phyloP scores from a whole-genome alignment of 2,329 filamentous ascomycete species.

The Penicillium fuscoglaucum region DNA sequence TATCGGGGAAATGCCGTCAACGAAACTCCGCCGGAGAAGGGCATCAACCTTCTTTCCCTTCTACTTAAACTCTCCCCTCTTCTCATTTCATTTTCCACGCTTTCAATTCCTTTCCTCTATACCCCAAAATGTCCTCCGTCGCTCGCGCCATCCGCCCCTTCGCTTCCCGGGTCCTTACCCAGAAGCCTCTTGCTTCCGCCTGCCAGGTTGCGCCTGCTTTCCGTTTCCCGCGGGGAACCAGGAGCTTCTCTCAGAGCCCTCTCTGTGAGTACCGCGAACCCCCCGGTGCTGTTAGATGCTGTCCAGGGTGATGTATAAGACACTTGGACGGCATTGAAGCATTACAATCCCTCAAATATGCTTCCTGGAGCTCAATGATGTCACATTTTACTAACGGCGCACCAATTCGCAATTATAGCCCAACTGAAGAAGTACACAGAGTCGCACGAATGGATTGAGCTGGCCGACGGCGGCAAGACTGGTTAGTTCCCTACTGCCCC shows the following conservation, averaged over 20 bases:
- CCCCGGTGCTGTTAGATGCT: slow-evolving; percentile 2
- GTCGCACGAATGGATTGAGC: slow-evolving; percentile 97
- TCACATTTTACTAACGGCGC: slow-evolving; percentile 25
- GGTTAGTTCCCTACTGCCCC: slow-evolving; percentile 45
- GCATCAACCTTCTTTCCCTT: slow-evolving; percentile 24
- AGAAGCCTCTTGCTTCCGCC: slow-evolving; percentile 37
- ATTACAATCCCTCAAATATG: slow-evolving; percentile 3
- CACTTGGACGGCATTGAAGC: slow-evolving; percentile 8
- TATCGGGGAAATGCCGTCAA: slow-evolving; percentile 23
- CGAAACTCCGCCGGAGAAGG: slow-evolving; percentile 29
- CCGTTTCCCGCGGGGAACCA: slow-evolving; percentile 46
- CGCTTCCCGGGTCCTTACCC: slow-evolving; percentile 38
- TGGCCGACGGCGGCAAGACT: slow-evolving; percentile 76
- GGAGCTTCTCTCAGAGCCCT: slow-evolving; percentile 45
- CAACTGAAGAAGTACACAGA: slow-evolving; percentile 80
- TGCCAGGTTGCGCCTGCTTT: slow-evolving; percentile 35
- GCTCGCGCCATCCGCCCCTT: slow-evolving; percentile 40
- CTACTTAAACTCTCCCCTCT: slow-evolving; percentile 31
- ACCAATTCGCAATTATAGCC: slow-evolving; percentile 32
- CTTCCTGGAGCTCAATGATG: slow-evolving; percentile 8
- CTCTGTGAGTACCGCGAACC: slow-evolving; percentile 33
- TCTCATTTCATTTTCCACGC: slow-evolving; percentile 14
- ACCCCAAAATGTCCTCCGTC: slow-evolving; percentile 39
- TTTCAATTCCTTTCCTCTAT: slow-evolving; percentile 9
- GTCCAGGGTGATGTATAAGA: not conserved